Conservation (phyloP, 1,284 basidiomycete genomes). For the Leccinum pachyderme region DNA sequence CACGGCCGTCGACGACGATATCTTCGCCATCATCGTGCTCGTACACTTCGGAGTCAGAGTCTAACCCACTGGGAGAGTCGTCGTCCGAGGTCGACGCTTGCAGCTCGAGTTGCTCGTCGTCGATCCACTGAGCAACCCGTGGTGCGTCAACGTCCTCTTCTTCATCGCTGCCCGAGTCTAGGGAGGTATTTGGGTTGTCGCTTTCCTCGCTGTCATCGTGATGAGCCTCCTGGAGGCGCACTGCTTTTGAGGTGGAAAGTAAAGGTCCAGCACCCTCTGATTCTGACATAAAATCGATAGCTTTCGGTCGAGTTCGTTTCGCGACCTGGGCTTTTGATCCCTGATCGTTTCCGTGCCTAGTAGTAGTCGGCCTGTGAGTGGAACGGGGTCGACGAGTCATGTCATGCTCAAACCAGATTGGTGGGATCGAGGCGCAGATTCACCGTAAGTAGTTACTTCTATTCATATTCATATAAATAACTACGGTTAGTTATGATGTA, state of each 20-base stretch:
- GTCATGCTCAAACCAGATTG: neutral
- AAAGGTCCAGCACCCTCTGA: constrained; percentile 1
- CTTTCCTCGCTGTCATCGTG: neutral
- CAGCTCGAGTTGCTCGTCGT: constrained; percentile 45
- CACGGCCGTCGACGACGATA: neutral
- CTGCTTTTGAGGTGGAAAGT: neutral
- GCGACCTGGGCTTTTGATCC: constrained; percentile 5
- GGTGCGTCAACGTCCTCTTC: constrained; percentile 44
- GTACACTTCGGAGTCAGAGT: constrained; percentile 24
- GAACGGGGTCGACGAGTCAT: constrained; percentile 17
- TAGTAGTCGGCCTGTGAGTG: neutral
- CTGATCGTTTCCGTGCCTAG: neutral
- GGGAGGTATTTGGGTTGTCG: neutral
- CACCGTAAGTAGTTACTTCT: neutral
- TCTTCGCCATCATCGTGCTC: constrained; percentile 10
- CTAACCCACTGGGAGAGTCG: constrained; percentile 20
- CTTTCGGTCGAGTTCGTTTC: constrained; percentile 17
- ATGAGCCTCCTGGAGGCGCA: neutral
- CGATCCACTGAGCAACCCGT: constrained; percentile 55
- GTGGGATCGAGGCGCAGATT: neutral
- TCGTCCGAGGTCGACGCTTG: constrained; percentile 22
- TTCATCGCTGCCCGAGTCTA: neutral
- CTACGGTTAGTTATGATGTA: neutral
- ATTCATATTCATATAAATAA: too few relatives aligned
- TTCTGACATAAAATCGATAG: constrained; percentile 19